Conservation (phyloP, 345 rosid species). For the Melaleuca quinquenervia region DNA sequence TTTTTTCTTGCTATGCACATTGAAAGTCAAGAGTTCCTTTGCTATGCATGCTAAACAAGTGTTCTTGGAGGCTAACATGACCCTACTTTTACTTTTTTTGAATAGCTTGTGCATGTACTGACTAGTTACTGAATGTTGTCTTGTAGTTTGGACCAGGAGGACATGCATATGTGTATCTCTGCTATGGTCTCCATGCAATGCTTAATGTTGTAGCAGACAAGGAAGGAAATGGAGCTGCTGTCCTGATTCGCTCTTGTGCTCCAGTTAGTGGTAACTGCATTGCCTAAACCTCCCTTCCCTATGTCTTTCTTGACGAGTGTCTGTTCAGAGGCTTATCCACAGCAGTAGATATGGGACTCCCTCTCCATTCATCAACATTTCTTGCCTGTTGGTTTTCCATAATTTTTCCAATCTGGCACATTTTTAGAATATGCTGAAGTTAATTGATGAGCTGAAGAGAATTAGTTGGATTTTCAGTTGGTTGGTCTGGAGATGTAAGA, state of each 20-base stretch:
- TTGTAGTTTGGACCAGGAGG: slow-evolving; percentile 91
- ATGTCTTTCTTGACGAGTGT: neutral
- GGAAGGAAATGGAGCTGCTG: slow-evolving; percentile 87
- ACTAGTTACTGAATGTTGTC: neutral
- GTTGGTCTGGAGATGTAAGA: neutral
- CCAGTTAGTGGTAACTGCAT: slow-evolving; percentile 56
- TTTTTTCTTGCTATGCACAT: neutral
- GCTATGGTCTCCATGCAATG: slow-evolving; percentile 91
- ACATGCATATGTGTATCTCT: slow-evolving; percentile 87
- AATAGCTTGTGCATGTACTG: neutral
- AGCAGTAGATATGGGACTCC: neutral
- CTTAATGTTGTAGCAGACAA: slow-evolving; percentile 91
- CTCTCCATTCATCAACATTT: neutral
- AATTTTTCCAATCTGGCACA: neutral
- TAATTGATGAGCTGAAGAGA: neutral
- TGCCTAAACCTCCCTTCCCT: neutral
- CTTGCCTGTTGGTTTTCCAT: neutral
- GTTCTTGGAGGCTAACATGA: neutral
- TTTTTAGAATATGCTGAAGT: neutral
- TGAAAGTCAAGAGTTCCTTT: neutral
- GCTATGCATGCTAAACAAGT: neutral
- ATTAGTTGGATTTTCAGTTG: neutral
- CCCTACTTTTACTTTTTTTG: neutral
- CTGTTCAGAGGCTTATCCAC: neutral
- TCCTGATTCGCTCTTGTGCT: slow-evolving; percentile 76